These are phyloP conservation scores for Phycomyces nitens DNA, from an alignment of 192 early-diverging fungal species.

Conservation along the genomic window DNA sequence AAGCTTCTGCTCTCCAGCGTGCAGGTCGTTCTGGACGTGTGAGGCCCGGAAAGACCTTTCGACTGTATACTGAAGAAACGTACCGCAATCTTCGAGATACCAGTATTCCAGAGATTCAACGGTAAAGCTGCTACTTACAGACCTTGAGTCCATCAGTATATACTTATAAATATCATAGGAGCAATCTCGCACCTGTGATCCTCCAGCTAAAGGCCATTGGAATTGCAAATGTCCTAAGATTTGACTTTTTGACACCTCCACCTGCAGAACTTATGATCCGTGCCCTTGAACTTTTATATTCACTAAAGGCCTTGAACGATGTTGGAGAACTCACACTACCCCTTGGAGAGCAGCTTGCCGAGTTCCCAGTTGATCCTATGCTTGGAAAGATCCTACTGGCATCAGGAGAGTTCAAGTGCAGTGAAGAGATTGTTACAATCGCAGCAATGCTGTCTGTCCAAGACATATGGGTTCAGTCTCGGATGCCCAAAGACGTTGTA, in stretches of 20 bases:
- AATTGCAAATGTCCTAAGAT: slow-evolving; percentile 75
- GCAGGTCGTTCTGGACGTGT: slow-evolving; percentile 93
- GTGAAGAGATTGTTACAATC: slow-evolving; percentile 73
- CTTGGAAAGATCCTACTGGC: slow-evolving; percentile 65
- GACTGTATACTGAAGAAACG: slow-evolving; percentile 85
- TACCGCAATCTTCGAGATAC: slow-evolving; percentile 75
- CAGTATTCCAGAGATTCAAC: slow-evolving; percentile 95
- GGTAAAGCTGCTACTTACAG: too few relatives aligned
- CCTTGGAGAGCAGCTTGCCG: slow-evolving; percentile 64
- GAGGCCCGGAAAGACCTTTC: slow-evolving; percentile 83
- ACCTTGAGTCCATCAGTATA: too few relatives aligned
- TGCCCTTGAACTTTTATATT: slow-evolving; percentile 71
- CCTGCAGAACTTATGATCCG: slow-evolving; percentile 67
- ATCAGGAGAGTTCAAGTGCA: slow-evolving; percentile 59
- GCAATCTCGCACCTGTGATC: slow-evolving; percentile 63
- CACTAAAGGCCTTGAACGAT: slow-evolving; percentile 68
- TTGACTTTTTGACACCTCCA: slow-evolving; percentile 76
- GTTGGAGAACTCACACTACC: slow-evolving; percentile 68
- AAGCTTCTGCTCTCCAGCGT: slow-evolving; percentile 92
- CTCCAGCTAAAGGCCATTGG: slow-evolving; percentile 79
- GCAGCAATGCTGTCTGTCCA: slow-evolving; percentile 78
- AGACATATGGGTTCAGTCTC: slow-evolving; percentile 46
- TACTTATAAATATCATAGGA: slow-evolving; percentile 33
- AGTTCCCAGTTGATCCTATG: slow-evolving; percentile 73
- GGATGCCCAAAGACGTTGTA: slow-evolving; percentile 32